Evolutionary conservation across 2,329 filamentous ascomycete species (phyloP).

Genomic region (Magnaporthiopsis incrustans): DNA sequence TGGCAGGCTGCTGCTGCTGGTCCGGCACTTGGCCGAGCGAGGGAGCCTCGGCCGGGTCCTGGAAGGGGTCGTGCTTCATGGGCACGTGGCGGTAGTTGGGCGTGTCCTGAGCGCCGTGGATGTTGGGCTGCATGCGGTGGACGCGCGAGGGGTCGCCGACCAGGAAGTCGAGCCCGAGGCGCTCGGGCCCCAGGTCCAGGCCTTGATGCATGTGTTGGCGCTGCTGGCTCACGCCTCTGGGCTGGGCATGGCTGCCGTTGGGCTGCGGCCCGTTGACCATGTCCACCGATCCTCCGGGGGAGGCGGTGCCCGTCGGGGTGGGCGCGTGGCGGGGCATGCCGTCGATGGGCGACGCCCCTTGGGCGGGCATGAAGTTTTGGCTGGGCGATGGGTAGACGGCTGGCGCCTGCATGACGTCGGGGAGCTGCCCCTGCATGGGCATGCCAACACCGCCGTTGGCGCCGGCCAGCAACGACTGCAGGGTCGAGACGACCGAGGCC

Average conservation of each 20-base stretch:
- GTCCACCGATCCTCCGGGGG: conserved; percentile 23
- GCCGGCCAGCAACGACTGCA: conserved; percentile 47
- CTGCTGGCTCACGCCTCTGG: conserved; percentile 10
- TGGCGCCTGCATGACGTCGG: not conserved
- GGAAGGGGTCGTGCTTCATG: conserved; percentile 37
- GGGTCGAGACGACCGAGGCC: conserved; percentile 53
- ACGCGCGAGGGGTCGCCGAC: conserved; percentile 52
- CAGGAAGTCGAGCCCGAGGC: conserved; percentile 66
- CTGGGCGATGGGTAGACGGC: not conserved
- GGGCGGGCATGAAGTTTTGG: not conserved
- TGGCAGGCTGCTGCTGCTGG: not conserved
- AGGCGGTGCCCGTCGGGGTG: conserved; percentile 31
- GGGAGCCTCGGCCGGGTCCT: not conserved
- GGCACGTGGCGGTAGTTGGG: conserved; percentile 35
- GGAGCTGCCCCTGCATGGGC: not conserved
- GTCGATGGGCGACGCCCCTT: not conserved
- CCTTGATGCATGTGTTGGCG: conserved; percentile 37
- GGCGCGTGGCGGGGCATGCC: conserved; percentile 19
- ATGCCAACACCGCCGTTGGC: not conserved
- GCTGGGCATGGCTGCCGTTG: not conserved
- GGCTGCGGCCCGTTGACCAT: not conserved
- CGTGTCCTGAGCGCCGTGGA: conserved; percentile 39
- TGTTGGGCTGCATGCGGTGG: conserved; percentile 41
- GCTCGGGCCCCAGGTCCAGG: conserved; percentile 55
- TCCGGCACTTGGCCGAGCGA: not conserved